phyloP scores from a whole-genome alignment of 108 stramenopile species.

The Fragilaria crotonensis region DNA sequence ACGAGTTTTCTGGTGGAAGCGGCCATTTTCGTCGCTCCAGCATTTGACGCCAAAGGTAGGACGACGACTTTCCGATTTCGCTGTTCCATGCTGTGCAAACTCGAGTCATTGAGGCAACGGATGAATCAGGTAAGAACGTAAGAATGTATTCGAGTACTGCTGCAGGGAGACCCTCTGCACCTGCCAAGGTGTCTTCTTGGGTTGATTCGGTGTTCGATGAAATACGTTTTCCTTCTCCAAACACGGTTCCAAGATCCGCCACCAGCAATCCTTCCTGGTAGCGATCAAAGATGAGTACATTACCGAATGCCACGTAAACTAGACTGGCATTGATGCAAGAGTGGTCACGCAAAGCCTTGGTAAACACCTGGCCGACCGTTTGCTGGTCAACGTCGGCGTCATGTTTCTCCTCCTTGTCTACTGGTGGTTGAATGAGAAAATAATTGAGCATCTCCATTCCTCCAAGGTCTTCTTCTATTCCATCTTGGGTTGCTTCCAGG shows the following conservation, averaged over 20 bases:
- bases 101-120: constrained; percentile 20
- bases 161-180: constrained; percentile 19
- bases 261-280: constrained; percentile 33
- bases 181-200: no score
- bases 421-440: not conserved
- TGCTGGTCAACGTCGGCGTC: not conserved
- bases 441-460: constrained; percentile 42
- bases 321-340: constrained; percentile 19
- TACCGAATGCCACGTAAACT: constrained; percentile 31
- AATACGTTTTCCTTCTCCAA: no score
- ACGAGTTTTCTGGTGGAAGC: not conserved
- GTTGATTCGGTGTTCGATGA: constrained; percentile 1
- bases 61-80: constrained; percentile 45
- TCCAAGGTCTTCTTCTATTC: not conserved
- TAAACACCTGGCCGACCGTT: constrained; percentile 7
- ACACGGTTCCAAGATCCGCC: no score
- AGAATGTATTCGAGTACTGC: constrained; percentile 37
- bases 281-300: constrained; percentile 38
- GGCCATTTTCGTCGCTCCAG: constrained; percentile 43
- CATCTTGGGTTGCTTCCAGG: no score
- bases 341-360: constrained; percentile 9
- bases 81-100: constrained; percentile 44
- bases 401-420: constrained; percentile 4
- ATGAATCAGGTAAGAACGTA: constrained; percentile 29
- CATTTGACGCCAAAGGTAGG: constrained; percentile 35